phyloP scores from a whole-genome alignment of 73 alveolate genomes.

The Effrenium voratum region DNA sequence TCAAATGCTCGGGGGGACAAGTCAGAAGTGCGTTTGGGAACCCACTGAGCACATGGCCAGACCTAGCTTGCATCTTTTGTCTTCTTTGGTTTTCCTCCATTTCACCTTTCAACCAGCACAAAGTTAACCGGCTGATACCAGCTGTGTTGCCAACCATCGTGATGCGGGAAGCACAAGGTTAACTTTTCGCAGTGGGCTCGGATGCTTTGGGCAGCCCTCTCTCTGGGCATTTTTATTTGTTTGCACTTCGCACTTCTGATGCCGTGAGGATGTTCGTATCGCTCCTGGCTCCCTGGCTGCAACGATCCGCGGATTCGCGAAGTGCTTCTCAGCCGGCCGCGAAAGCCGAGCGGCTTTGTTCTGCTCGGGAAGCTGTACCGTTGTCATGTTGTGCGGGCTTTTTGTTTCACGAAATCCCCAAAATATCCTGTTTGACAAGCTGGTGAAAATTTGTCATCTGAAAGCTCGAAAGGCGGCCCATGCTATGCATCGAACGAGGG shows the following conservation, averaged over 20 bases:
- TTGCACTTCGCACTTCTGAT: no score
- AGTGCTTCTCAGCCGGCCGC: no score
- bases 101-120: no score
- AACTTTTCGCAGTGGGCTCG: background rate
- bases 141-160: no score
- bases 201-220: background rate
- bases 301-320: background rate
- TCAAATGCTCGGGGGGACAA: no score
- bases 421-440: background rate
- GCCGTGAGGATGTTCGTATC: slow-evolving; percentile 65
- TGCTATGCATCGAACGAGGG: background rate
- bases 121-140: no score
- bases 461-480: background rate
- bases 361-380: background rate
- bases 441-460: background rate
- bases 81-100: no score
- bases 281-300: slow-evolving; percentile 19
- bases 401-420: background rate
- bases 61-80: no score
- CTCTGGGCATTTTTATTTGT: no score
- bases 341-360: no score
- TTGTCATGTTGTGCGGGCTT: background rate
- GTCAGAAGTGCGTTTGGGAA: no score
- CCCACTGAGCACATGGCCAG: no score
- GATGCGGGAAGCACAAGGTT: background rate